Evolutionary conservation across 1,139 yeast genomes (phyloP), one percentile per base, ranked within the genome.

Genomic region (Debaryomyces robertsiae): DNA sequence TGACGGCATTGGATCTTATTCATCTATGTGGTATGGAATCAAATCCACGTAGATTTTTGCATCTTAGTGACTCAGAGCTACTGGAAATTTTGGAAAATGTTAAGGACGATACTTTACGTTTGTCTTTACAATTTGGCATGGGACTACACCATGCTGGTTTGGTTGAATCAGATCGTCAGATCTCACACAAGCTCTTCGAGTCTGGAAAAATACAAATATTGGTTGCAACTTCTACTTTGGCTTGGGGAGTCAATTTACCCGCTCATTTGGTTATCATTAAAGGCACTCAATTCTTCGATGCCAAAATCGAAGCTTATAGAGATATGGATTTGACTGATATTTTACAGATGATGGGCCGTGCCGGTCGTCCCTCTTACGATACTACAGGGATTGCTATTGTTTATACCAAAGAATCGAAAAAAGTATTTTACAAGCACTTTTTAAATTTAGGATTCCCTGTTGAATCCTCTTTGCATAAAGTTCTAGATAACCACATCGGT

Each of bases 121-220:
- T 93, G 35, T 78, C 97, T 0, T 66, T 94, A 45, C 98, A 91
- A 56, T 94, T 91, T 63, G 98, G 98, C 45, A 91, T 94, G 63
- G 99, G 96, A 0, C 73, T 93, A 39, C 98, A 93, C 69, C 99
- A 93, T 72, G 98, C 99, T 31, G 98, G 99, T 62, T 72, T 93
- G 41, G 95, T 89, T 14, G 96, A 90, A 50, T 77, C 84, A 31
- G 99, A 93, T 60, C 80, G 99, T 52, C 81, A 82, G 52, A 80
- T 91, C 32, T 83, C 96, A 3, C 98, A 94, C 60, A 82, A 81
- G 50, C 66, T 93, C 27, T 93, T 93, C 63, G 95, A 90, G 51
- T 69, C 76, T 24, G 89, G 88, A 44, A 90, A 89, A 59, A 82
- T 93, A 37, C 98, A 93, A 65, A 84, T 93, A 43, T 73, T 93